Percentiles rank a stretch among this genome's conserved stretches.
phyloP scores from a whole-genome alignment of 2,329 filamentous ascomycete genomes.

The Aurifilum marmelostoma region DNA sequence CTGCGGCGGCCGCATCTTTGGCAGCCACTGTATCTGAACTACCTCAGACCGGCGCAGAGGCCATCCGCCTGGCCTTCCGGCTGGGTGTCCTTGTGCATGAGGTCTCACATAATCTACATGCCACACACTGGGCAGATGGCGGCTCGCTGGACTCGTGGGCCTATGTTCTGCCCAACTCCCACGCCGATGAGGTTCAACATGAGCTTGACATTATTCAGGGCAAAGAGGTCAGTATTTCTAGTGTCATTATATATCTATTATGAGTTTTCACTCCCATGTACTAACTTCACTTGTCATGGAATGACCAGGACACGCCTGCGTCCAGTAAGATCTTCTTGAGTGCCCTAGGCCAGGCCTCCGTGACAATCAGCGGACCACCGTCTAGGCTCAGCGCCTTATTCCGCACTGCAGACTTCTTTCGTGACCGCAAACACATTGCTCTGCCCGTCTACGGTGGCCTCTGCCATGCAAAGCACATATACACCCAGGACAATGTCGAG shows the following conservation, averaged over 20 bases:
- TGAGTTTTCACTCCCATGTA: too few relatives aligned
- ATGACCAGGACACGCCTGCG: conserved; percentile 33
- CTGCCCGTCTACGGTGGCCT: conserved; percentile 35
- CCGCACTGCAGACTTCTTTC: conserved; percentile 36
- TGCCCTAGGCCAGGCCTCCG: conserved; percentile 37
- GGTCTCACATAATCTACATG: conserved; percentile 47
- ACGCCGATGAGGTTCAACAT: conserved; percentile 38
- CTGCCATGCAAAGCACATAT: conserved; percentile 12
- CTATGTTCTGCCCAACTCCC: conserved; percentile 43
- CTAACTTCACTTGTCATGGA: background rate
- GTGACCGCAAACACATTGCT: conserved; percentile 36
- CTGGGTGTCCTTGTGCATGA: conserved; percentile 48
- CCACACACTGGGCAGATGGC: conserved; percentile 31
- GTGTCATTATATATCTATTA: too few relatives aligned
- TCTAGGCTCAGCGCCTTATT: conserved; percentile 38
- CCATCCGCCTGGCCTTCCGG: conserved; percentile 48
- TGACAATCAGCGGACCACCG: conserved; percentile 45
- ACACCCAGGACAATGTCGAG: conserved; percentile 9
- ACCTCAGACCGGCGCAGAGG: conserved; percentile 45
- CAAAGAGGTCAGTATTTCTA: conserved; percentile 28
- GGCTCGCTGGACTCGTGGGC: conserved; percentile 43
- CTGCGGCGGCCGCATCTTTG: conserved; percentile 46
- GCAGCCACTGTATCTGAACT: conserved; percentile 45
- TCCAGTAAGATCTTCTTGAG: conserved; percentile 47
- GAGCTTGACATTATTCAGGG: conserved; percentile 44